Evolutionary conservation across 768 basidiomycete species (phyloP).

Genomic region (Coprinopsis marcescibilis): DNA sequence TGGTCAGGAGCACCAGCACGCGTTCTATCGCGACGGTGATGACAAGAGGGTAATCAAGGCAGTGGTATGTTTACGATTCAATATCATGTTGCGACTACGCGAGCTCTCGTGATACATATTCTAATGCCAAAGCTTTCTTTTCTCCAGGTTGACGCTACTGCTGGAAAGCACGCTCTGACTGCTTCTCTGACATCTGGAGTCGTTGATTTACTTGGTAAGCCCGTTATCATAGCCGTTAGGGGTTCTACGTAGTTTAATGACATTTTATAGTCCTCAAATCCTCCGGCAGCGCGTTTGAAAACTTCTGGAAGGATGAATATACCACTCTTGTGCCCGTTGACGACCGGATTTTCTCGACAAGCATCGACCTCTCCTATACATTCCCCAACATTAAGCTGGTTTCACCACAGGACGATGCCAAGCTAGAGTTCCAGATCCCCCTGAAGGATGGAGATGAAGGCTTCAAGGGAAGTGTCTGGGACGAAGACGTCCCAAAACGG

Average conservation of each 20-base stretch:
- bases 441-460: slow-evolving; percentile 27
- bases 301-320: slow-evolving; percentile 79
- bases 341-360: slow-evolving; percentile 89
- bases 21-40: slow-evolving; percentile 86
- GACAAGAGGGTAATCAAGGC: slow-evolving; percentile 72
- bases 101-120: no score
- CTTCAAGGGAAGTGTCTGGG: slow-evolving; percentile 49
- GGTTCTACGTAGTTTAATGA: background rate
- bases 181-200: slow-evolving; percentile 67
- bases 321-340: slow-evolving; percentile 81
- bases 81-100: slow-evolving; percentile 6
- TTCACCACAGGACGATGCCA: slow-evolving; percentile 44
- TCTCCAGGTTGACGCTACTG: slow-evolving; percentile 55
- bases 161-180: slow-evolving; percentile 54
- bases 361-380: slow-evolving; percentile 70
- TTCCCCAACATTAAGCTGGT: slow-evolving; percentile 46
- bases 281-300: slow-evolving; percentile 78
- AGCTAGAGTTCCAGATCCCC: slow-evolving; percentile 44
- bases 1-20: slow-evolving; percentile 58
- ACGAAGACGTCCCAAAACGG: slow-evolving; percentile 42
- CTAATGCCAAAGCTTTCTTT: no score
- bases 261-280: slow-evolving; percentile 71
- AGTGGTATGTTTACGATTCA: slow-evolving; percentile 33
- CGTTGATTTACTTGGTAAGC: slow-evolving; percentile 73
- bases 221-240: background rate